phyloP scores from a whole-genome alignment of 352 stramenopile species.

The Pythium phragmitis region DNA sequence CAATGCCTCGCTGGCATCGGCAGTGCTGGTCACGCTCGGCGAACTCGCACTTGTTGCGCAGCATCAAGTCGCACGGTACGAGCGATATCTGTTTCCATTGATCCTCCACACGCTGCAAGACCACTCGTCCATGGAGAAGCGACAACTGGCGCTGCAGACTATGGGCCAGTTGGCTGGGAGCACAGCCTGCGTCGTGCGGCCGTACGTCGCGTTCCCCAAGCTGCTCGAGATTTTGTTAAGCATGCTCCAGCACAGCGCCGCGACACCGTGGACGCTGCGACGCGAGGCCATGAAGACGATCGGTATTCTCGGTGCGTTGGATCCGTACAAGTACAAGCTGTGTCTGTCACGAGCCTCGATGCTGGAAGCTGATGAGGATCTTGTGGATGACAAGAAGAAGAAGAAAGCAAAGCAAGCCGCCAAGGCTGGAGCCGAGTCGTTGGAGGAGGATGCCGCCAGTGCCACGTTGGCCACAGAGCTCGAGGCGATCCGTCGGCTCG shows the following conservation, averaged over 20 bases:
- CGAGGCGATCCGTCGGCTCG: constrained; percentile 16
- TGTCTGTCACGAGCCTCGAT: constrained; percentile 69
- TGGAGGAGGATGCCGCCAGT: constrained; percentile 14
- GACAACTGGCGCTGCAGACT: constrained; percentile 94
- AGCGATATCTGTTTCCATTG: constrained; percentile 93
- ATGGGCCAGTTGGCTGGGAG: constrained; percentile 93
- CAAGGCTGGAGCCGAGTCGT: constrained; percentile 26
- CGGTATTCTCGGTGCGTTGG: constrained; percentile 93
- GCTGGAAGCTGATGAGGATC: constrained; percentile 59
- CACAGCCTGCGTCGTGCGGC: constrained; percentile 92
- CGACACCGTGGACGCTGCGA: constrained; percentile 90
- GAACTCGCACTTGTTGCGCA: constrained; percentile 92
- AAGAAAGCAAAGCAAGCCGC: constrained; percentile 39
- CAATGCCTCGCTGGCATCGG: constrained; percentile 76
- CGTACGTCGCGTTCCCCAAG: constrained; percentile 96
- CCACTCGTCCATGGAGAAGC: constrained; percentile 94
- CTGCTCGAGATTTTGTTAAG: constrained; percentile 94
- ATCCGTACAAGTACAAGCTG: constrained; percentile 95
- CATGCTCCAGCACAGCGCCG: constrained; percentile 90
- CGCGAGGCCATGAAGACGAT: constrained; percentile 97
- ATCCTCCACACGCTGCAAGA: constrained; percentile 97
- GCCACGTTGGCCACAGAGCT: constrained; percentile 20
- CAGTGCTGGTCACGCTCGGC: constrained; percentile 80
- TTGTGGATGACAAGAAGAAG: constrained; percentile 12
- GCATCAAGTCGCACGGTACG: constrained; percentile 90